These are phyloP conservation scores for Flaveria trinervia DNA, from an alignment of 129 eudicot genomes.

Conservation along the genomic window DNA sequence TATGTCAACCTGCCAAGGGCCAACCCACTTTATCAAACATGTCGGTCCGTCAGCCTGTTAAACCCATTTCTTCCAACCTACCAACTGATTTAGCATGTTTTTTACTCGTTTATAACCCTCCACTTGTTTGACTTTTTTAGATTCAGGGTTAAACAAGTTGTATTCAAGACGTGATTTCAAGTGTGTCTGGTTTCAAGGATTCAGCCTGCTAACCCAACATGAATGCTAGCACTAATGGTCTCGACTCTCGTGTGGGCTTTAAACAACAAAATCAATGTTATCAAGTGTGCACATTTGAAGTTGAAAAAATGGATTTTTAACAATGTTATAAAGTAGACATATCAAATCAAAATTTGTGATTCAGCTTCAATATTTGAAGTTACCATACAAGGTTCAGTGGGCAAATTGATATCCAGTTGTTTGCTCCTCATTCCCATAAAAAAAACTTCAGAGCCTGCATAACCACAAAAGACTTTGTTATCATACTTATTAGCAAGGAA, in stretches of 20 bases:
- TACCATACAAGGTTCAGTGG: slow-evolving; percentile 37
- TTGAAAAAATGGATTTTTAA: slow-evolving; percentile 6
- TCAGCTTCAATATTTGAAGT: background rate
- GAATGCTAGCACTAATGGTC: background rate
- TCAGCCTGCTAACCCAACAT: background rate
- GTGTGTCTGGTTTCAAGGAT: background rate
- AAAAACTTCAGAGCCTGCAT: slow-evolving; percentile 73
- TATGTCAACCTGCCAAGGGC: background rate
- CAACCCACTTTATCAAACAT: background rate
- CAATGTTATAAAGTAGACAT: slow-evolving; percentile 30
- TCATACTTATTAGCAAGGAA: too few species aligned
- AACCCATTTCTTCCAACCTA: background rate
- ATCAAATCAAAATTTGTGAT: background rate
- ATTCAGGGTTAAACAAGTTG: background rate
- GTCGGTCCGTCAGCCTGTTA: background rate
- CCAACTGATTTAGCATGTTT: too few species aligned
- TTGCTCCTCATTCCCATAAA: slow-evolving; percentile 82
- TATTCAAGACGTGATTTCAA: background rate
- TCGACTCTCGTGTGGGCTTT: slow-evolving; percentile 22
- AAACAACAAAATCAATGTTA: slow-evolving; percentile 23
- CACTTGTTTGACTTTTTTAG: background rate
- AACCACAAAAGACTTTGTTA: slow-evolving; percentile 26
- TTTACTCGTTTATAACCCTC: background rate
- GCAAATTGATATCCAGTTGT: slow-evolving; percentile 89
- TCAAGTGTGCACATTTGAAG: slow-evolving; percentile 9